These are phyloP conservation scores for Nicotiana undulata DNA, from an alignment of 257 asterid species.

Conservation along the genomic window DNA sequence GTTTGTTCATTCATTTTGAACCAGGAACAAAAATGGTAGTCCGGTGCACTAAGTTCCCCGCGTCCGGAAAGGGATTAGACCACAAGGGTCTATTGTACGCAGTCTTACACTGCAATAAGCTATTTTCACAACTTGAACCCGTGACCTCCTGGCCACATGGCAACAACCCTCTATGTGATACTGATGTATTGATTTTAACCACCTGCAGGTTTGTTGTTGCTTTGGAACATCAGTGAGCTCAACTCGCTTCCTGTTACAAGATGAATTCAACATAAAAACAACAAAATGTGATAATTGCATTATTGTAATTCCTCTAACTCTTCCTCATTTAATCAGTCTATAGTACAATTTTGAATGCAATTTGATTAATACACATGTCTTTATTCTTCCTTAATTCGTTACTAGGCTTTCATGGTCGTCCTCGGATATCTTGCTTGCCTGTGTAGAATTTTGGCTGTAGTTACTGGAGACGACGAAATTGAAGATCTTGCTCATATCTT, in stretches of 20 bases:
- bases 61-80: rapidly evolving
- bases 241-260: conserved; percentile 39
- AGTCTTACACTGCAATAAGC: too few relatives aligned
- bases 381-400: not conserved
- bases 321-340: not conserved
- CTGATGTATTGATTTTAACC: not conserved
- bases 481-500: conserved; percentile 22
- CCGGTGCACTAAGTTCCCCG: too few relatives aligned
- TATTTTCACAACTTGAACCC: too few relatives aligned
- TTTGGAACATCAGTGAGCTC: conserved; percentile 38
- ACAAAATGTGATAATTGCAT: conserved; percentile 40
- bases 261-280: conserved; percentile 37
- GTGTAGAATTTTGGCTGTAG: conserved; percentile 22
- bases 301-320: conserved; percentile 15
- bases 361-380: not conserved
- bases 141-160: too few relatives aligned
- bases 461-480: conserved; percentile 22
- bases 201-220: conserved; percentile 34
- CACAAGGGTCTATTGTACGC: too few relatives aligned
- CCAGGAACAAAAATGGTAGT: not conserved
- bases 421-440: conserved; percentile 33
- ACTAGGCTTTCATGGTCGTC: conserved; percentile 31
- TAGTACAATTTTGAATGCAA: not conserved
- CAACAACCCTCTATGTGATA: not conserved
- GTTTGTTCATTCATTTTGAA: not conserved